Conservation (phyloP, 1,139 yeast genomes). For the Debaryomycetaceae sp. region DNA sequence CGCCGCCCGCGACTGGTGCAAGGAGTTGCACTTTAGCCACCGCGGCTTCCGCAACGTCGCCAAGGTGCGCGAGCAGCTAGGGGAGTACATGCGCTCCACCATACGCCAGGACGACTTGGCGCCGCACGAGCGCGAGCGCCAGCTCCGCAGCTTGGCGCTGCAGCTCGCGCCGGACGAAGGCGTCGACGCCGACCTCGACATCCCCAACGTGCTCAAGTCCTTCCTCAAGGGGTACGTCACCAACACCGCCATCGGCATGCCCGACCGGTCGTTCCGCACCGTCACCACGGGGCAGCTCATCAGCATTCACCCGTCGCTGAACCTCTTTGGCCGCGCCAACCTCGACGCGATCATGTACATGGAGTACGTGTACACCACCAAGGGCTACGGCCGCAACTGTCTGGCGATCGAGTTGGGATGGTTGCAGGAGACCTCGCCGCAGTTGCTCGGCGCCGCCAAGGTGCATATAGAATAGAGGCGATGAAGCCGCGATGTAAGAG, state of each 20-base stretch:
- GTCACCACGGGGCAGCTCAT: constrained; percentile 75
- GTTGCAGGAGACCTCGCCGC: constrained; percentile 83
- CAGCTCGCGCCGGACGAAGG: constrained; percentile 27
- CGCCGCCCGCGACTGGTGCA: constrained; percentile 78
- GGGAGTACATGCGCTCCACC: constrained; percentile 59
- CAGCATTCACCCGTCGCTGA: constrained; percentile 88
- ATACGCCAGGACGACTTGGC: constrained; percentile 35
- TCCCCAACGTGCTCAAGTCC: constrained; percentile 62
- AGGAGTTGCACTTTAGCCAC: constrained; percentile 65
- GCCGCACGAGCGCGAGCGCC: constrained; percentile 24
- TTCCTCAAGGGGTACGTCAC: constrained; percentile 78
- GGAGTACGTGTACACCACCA: constrained; percentile 88
- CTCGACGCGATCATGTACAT: constrained; percentile 89
- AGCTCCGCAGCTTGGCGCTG: constrained; percentile 21
- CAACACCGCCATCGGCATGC: constrained; percentile 91
- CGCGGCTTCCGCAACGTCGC: constrained; percentile 78
- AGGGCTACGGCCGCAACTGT: constrained; percentile 88
- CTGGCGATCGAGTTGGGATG: constrained; percentile 80
- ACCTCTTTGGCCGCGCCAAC: constrained; percentile 72
- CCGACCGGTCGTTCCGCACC: constrained; percentile 89
- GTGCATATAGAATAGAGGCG: constrained; percentile 25
- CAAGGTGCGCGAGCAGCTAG: constrained; percentile 71
- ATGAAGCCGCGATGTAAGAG: no score
- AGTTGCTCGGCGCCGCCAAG: constrained; percentile 46
- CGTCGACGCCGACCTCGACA: constrained; percentile 27